Evolutionary conservation across 2,329 filamentous ascomycete genomes (phyloP), one percentile per base, ranked within the genome.

Genomic region (Calonectria pseudoreteaudii): DNA sequence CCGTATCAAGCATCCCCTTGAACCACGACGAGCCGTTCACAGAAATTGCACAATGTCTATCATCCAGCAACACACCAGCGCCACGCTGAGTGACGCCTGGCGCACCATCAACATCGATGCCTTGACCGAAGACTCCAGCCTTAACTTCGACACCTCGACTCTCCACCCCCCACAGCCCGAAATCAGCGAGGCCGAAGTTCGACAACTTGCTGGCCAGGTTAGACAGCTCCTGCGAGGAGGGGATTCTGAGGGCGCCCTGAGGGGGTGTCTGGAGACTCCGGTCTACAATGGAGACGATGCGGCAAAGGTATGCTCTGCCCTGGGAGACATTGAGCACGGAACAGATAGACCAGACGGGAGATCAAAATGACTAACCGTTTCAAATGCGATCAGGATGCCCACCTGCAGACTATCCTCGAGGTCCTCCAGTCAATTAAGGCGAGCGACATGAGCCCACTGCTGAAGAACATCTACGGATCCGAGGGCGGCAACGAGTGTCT

Each of bases 361-460:
- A 16, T 38, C n/a, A 44, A 72, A 18, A 30, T 31, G 65, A 34
- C 72, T 76, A 67, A 79, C 56, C 14, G 8, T 4, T 30, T 6
- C 6, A 26, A 20, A 9, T 20, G 13, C 26, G 28, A 34, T 76
- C 85, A 98, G 93, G 95, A 98, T 78, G 89, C 95, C 36, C 95
- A 98, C 84, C 88, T 98, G 77, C 92, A 94, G 78, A 96, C 94
- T 26, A 94, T 99, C 50, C 92, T 95, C 75, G 97, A 99, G 86
- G 96, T 98, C 72, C 89, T 99, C 77, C 96, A 98, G 86, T 97
- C 95, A 26, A 98, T 98, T 86, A 96, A 98, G 84, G 95, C 97
- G 82, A 94, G 94, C 80, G 97, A 99, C 80, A 98, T 98, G 94
- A 95, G 93, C 76, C 94, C 95, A 18, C 92, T 98, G 81, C 88